Conservation (phyloP, 176 grass and related monocot genomes). For the Dendrocalamus sinicus region DNA sequence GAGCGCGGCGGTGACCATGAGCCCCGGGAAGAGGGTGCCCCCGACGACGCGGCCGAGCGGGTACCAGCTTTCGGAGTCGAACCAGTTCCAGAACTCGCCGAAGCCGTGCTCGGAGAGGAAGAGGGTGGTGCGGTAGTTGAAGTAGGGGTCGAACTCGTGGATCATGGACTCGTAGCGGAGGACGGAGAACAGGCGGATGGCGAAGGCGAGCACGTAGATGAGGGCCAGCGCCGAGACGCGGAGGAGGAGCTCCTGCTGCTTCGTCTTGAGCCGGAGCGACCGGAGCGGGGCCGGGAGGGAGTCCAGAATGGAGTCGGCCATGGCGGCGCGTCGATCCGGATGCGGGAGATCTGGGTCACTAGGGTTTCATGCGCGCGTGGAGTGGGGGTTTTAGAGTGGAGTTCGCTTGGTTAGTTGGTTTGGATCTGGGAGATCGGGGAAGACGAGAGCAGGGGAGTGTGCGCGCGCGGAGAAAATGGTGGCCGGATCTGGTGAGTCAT, state of each 20-base stretch:
- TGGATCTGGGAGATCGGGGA: constrained; percentile 58
- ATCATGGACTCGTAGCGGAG: constrained; percentile 99
- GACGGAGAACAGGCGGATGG: constrained; percentile 92
- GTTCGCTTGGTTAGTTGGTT: background rate
- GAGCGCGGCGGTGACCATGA: constrained; percentile 94
- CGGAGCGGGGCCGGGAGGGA: constrained; percentile 58
- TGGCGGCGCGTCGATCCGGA: constrained; percentile 40
- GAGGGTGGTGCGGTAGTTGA: constrained; percentile 99
- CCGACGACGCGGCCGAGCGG: constrained; percentile 94
- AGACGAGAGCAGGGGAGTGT: constrained; percentile 31
- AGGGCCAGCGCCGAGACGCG: constrained; percentile 82
- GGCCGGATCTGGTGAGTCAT: background rate
- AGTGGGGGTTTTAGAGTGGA: constrained; percentile 58
- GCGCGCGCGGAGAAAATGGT: background rate
- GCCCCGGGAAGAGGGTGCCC: constrained; percentile 88
- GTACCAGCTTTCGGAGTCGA: constrained; percentile 98
- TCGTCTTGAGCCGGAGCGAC: constrained; percentile 85
- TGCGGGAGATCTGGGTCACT: constrained; percentile 47
- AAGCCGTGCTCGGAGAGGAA: constrained; percentile 83
- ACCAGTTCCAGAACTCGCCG: constrained; percentile 99
- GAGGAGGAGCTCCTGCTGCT: constrained; percentile 98
- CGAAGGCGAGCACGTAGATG: constrained; percentile 97
- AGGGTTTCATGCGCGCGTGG: constrained; percentile 70
- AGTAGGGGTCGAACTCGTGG: constrained; percentile 99
- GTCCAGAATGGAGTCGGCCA: constrained; percentile 40